Base-by-base conservation (phyloP, 257 asterid species). In the Echium plantagineum region DNA sequence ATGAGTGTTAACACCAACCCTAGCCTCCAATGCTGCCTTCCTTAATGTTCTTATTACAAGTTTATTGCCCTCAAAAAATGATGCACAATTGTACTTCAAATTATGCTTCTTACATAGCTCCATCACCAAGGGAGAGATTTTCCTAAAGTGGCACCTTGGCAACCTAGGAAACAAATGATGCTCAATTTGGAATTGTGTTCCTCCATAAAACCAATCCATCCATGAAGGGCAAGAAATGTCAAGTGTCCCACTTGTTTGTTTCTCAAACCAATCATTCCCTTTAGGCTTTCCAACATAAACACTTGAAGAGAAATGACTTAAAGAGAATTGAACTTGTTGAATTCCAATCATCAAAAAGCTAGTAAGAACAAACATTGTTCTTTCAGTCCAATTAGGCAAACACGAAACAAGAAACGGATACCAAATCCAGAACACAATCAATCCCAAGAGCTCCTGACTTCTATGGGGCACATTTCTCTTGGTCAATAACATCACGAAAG, bases 401-500 rank as follows among this genome's bases (percentile, higher is more conserved):
- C 38, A 80, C 6, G 96, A 90, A 21, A 90, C 89, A 0, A 87
- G 72, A 46, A 87, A 65, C 0, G 96, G 96, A 67, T 80, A 90
- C 97, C 97, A 90, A 70, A 65, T 74, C 96, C 96, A 87, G 64
- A 84, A 90, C 13, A 80, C 77, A 6, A 83, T 62, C 59, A 90
- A 17, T 26, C 95, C 96, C 0, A 83, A 32, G 0, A 90, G 71
- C 75, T 84, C 96, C 18, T 68, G 74, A 16, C 0, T 47, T 55
- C 97, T 57, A 54, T 69, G 16, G 6, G 89, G 85, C 49, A 90
- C 90, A 7, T 63, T 74, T 24, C 72, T 74, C 28, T n/a, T 26
- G 30, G 30, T 26, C 30, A 26, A 26, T 5, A 26, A 26, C 30
- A 26, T 26, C 5, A 26, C 30, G 69, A 90, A 51, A 4, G 96